Evolutionary conservation across 108 stramenopile species (phyloP).

Genomic region (Nannochloropsis gaditana): DNA sequence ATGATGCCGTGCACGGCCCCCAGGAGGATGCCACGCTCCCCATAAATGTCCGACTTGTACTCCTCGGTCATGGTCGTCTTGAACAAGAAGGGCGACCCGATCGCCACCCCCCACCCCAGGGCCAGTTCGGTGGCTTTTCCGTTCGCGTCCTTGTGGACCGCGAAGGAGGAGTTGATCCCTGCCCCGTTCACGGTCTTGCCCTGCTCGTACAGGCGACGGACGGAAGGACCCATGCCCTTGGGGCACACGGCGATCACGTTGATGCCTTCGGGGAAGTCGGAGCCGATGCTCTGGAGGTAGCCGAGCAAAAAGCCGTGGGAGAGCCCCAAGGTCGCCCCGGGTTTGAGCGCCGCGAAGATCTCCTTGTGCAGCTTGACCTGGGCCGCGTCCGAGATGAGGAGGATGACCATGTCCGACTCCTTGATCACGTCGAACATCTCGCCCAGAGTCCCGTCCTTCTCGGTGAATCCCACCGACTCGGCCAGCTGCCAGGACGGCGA

Average conservation of each 20-base stretch:
- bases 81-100: slow-evolving; percentile 96
- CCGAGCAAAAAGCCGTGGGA: slow-evolving; percentile 93
- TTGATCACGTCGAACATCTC: slow-evolving; percentile 92
- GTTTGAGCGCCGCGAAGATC: slow-evolving; percentile 92
- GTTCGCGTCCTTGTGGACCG: slow-evolving; percentile 85
- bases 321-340: slow-evolving; percentile 87
- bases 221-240: slow-evolving; percentile 98
- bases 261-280: slow-evolving; percentile 87
- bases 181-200: slow-evolving; percentile 96
- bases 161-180: slow-evolving; percentile 93
- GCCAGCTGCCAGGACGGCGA: slow-evolving; percentile 82
- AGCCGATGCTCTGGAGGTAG: slow-evolving; percentile 87
- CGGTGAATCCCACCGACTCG: slow-evolving; percentile 73
- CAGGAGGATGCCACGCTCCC: slow-evolving; percentile 90
- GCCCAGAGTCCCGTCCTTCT: slow-evolving; percentile 83
- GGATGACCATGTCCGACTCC: slow-evolving; percentile 85
- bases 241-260: slow-evolving; percentile 96
- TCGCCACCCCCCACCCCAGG: slow-evolving; percentile 90
- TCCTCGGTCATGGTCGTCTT: slow-evolving; percentile 88
- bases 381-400: slow-evolving; percentile 92
- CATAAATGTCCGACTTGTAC: slow-evolving; percentile 94
- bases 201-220: slow-evolving; percentile 96
- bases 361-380: slow-evolving; percentile 90
- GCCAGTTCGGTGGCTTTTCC: slow-evolving; percentile 92
- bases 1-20: slow-evolving; percentile 97